These are phyloP conservation scores for Canariomyces notabilis DNA, from an alignment of 2,329 filamentous ascomycete species.

Conservation along the genomic window DNA sequence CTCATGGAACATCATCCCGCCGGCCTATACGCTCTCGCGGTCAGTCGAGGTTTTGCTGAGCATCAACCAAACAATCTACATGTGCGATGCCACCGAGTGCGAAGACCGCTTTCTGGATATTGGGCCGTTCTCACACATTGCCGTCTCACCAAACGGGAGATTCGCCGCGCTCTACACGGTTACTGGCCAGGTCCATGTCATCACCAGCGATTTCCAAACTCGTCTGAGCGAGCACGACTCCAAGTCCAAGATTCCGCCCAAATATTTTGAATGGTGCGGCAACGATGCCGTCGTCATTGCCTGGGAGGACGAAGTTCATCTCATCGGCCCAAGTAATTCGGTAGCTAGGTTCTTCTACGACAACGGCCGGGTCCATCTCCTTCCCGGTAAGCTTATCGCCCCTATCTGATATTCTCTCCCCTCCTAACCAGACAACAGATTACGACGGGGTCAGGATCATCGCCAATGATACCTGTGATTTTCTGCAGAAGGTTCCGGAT, in stretches of 20 bases:
- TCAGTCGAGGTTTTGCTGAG: constrained; percentile 91
- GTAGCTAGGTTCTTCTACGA: constrained; percentile 82
- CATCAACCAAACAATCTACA: constrained; percentile 76
- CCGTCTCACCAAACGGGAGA: constrained; percentile 84
- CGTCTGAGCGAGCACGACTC: constrained; percentile 89
- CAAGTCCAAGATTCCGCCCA: constrained; percentile 75
- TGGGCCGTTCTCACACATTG: constrained; percentile 86
- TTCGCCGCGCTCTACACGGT: constrained; percentile 84
- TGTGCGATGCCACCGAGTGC: constrained; percentile 82
- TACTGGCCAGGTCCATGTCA: constrained; percentile 82
- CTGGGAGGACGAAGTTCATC: constrained; percentile 96
- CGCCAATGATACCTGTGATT: constrained; percentile 93
- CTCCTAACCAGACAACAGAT: constrained; percentile 36
- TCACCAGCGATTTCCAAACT: constrained; percentile 91
- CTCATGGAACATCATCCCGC: constrained; percentile 85
- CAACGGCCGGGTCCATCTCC: constrained; percentile 72
- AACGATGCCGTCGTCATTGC: constrained; percentile 89
- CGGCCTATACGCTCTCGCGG: constrained; percentile 80
- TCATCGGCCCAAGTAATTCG: constrained; percentile 79
- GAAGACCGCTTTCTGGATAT: constrained; percentile 89
- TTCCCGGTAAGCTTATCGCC: constrained; percentile 60
- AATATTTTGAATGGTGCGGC: constrained; percentile 92
- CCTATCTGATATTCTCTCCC: background rate
- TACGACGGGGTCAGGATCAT: constrained; percentile 84
- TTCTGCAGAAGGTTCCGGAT: constrained; percentile 86